Evolutionary conservation across 768 basidiomycete genomes (phyloP).

Genomic region (Podaxis sp.): DNA sequence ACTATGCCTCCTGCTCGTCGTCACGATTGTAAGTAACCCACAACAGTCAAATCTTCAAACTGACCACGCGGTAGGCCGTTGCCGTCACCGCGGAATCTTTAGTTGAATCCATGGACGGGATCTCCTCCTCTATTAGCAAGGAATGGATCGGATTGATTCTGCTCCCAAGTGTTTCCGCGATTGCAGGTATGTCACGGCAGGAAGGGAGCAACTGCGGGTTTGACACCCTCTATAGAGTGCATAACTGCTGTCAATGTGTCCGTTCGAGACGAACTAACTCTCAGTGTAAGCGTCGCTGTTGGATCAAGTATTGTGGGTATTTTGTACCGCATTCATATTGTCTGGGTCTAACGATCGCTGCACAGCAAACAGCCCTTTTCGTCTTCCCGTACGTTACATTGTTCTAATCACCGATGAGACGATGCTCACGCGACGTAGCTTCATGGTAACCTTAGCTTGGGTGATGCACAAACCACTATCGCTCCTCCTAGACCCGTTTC

Average conservation of each 20-base stretch:
- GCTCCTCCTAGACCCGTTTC: constrained; percentile 83
- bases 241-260: constrained; percentile 90
- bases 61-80: constrained; percentile 34
- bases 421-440: constrained; percentile 30
- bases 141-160: constrained; percentile 90
- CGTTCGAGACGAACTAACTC: constrained; percentile 74
- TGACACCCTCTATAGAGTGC: constrained; percentile 50
- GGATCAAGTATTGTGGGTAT: constrained; percentile 67
- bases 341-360: not conserved
- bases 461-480: constrained; percentile 73
- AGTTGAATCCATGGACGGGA: constrained; percentile 79
- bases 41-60: not conserved
- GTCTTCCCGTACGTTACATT: constrained; percentile 35
- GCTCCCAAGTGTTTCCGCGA: constrained; percentile 77
- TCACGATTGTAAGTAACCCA: constrained; percentile 53
- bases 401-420: not conserved
- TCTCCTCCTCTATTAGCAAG: constrained; percentile 68
- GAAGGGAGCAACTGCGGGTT: not conserved
- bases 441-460: constrained; percentile 80
- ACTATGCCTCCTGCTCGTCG: constrained; percentile 45
- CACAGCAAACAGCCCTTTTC: constrained; percentile 58
- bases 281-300: constrained; percentile 82
- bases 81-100: constrained; percentile 61
- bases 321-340: not conserved
- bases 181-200: constrained; percentile 49